phyloP scores from a whole-genome alignment of 2,329 filamentous ascomycete species.

The Lecanicillium sp. region DNA sequence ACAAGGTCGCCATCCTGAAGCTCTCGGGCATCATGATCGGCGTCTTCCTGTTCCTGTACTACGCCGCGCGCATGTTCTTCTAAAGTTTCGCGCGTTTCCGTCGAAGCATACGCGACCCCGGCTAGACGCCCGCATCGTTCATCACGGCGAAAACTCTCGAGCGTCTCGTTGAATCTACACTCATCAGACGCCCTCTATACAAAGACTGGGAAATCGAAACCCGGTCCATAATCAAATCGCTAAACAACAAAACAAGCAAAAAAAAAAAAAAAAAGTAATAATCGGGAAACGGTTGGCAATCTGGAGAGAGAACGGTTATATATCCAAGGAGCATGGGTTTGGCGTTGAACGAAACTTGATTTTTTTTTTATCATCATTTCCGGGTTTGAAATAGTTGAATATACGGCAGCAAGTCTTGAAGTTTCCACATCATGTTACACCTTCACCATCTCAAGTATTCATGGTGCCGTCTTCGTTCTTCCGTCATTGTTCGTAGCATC shows the following conservation, averaged over 20 bases:
- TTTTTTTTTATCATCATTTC: background rate
- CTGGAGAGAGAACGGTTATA: background rate
- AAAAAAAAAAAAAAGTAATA: background rate
- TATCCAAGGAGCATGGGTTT: conserved; percentile 7
- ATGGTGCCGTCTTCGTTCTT: too few species aligned
- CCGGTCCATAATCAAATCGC: too few species aligned
- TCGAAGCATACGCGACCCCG: too few species aligned
- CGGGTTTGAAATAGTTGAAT: conserved; percentile 5
- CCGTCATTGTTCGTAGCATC: background rate
- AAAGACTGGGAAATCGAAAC: too few species aligned
- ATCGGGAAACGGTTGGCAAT: background rate
- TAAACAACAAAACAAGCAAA: background rate
- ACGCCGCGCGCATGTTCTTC: conserved; percentile 59
- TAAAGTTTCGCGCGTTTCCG: too few species aligned
- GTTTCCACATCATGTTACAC: background rate
- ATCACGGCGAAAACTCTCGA: too few species aligned
- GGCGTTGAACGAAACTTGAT: conserved; percentile 7
- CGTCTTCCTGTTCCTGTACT: conserved; percentile 68
- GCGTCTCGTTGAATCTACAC: too few species aligned
- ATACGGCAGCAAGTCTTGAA: background rate
- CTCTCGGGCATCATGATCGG: conserved; percentile 76
- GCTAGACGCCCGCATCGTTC: too few species aligned
- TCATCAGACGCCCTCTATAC: too few species aligned
- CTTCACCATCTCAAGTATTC: conserved; percentile 3
- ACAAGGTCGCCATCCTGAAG: conserved; percentile 87